Conservation (phyloP, 306 rosid genomes). For the Carpinus viminea region DNA sequence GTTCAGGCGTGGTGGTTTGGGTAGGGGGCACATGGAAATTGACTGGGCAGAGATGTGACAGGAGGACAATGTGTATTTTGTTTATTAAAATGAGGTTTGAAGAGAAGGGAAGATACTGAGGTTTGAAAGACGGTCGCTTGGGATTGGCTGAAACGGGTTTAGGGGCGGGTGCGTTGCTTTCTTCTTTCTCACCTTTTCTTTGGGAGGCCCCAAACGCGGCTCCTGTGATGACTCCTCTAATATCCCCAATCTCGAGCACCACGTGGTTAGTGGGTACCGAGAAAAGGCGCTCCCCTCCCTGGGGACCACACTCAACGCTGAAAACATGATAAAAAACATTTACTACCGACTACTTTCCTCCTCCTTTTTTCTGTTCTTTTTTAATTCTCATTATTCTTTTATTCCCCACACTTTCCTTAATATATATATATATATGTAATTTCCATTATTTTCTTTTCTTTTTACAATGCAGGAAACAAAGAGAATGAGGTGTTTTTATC, state of each 20-base stretch:
- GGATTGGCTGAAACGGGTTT: conserved; percentile 40
- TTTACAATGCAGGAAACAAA: too few relatives aligned
- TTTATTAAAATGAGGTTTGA: not conserved
- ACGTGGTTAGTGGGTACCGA: conserved; percentile 71
- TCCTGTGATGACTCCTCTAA: conserved; percentile 27
- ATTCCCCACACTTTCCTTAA: too few relatives aligned
- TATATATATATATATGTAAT: too few relatives aligned
- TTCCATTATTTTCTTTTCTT: too few relatives aligned
- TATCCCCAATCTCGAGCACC: conserved; percentile 54
- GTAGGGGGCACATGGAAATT: conserved; percentile 47
- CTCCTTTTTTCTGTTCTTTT: too few relatives aligned
- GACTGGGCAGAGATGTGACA: conserved; percentile 47
- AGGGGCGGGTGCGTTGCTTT: not conserved
- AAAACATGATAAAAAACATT: conserved; percentile 33
- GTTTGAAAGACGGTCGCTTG: conserved; percentile 32
- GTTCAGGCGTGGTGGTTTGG: conserved; percentile 36
- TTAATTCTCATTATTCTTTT: not conserved
- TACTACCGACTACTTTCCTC: not conserved
- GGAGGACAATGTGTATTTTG: not conserved
- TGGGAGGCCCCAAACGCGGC: conserved; percentile 52
- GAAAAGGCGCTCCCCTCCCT: conserved; percentile 31
- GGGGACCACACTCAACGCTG: conserved; percentile 66
- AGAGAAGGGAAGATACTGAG: conserved; percentile 1
- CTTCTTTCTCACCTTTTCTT: not conserved
- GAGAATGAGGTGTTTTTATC: too few relatives aligned